Evolutionary conservation across 768 basidiomycete genomes (phyloP).

Genomic region (Leccinum fibrillosum): DNA sequence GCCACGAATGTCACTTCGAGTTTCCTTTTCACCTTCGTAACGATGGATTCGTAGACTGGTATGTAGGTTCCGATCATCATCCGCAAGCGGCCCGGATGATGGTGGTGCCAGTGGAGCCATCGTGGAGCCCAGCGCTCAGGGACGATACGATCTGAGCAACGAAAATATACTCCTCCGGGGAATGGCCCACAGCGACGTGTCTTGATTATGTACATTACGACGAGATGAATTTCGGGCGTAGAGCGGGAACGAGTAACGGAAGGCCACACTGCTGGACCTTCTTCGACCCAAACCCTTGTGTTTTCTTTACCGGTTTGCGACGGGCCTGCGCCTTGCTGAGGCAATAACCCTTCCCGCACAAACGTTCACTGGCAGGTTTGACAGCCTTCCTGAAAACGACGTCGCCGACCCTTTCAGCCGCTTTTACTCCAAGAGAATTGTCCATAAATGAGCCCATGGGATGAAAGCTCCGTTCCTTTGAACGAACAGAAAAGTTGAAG

Average conservation of each 20-base stretch:
- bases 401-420: constrained; percentile 8
- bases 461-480: constrained; percentile 4
- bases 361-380: neutral
- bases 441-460: constrained; percentile 1
- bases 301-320: constrained; percentile 5
- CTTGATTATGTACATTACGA: constrained; percentile 9
- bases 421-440: constrained; percentile 17
- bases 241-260: constrained; percentile 9
- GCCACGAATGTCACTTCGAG: constrained; percentile 1
- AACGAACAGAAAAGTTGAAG: constrained; percentile 1
- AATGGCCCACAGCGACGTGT: neutral
- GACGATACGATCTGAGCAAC: constrained; percentile 10
- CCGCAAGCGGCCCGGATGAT: constrained; percentile 13
- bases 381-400: constrained; percentile 11
- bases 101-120: constrained; percentile 1
- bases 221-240: constrained; percentile 15
- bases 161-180: constrained; percentile 4
- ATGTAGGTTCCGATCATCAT: constrained; percentile 23
- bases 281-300: neutral
- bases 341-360: constrained; percentile 11
- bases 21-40: constrained; percentile 10
- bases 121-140: neutral
- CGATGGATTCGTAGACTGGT: constrained; percentile 1
- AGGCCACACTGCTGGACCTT: constrained; percentile 2
- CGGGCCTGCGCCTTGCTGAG: constrained; percentile 1